Base-by-base conservation (phyloP, 495 filamentous ascomycete genomes). In the Acidiella bohemica region DNA sequence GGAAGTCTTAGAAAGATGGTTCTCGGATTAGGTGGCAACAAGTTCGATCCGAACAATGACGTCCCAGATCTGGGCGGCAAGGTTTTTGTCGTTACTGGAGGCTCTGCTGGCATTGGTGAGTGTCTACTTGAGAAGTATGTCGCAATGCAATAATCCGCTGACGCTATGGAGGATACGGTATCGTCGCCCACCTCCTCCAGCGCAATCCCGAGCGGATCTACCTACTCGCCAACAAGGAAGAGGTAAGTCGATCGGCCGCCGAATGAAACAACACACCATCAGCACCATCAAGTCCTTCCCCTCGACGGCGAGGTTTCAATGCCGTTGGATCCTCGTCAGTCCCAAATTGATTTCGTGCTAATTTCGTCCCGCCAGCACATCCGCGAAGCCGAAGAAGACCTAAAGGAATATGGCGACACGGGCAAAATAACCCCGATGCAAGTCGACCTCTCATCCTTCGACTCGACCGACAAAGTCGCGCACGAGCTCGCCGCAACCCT, bases 171-270 rank as follows among this genome's bases (percentile, higher is more conserved):
- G 65, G 58, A 7, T 70, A 65, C 44, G 64, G 68, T 27, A 71
- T 72, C 20, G 49, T 60, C 20, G 61, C 68, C 11, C 70, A 74
- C 41, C 47, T 73, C 3, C 57, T 73, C 4, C 61, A 72, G 43
- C 68, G 70, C 44, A 64, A 65, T 19, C 54, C 64, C 7, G 53
- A 53, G 3, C 65, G 59, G 41, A 55, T 75, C 16, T 62, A 65
- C 33, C 50, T 72, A 0, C 50, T 72, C 5, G 66, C 65, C 2
- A 63, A 66, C 18, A 56, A 60, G 23, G 48, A 39, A 26, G 36
- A 55, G 33, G 34, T 37, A 37, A n/a, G 34, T 20, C 3, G 18
- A 17, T 17, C 16, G 18, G 11, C 5, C 16, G 13, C 5, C 32
- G 16, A 11, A 8, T 9, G 12, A 18, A 5, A 34, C 2, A 3